These are phyloP conservation scores for Pseudozyma hubeiensis DNA, from an alignment of 1,284 basidiomycete genomes.

Conservation along the genomic window DNA sequence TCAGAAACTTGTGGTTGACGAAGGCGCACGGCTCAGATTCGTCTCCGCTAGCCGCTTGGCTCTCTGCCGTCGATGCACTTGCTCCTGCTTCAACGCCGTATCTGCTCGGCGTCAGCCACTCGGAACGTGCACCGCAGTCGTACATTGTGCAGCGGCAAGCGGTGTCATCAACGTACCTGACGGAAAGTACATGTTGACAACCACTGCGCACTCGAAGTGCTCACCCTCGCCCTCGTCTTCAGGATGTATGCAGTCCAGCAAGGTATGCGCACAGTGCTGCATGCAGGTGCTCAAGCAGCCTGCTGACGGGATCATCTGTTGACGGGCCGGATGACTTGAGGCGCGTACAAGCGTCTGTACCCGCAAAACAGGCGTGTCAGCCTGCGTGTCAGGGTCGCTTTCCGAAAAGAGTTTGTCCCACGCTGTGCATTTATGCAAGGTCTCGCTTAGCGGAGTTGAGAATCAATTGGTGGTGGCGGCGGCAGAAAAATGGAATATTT, in stretches of 20 bases:
- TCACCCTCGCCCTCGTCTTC: too few species aligned
- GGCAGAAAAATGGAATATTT: neutral
- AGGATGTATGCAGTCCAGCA: too few species aligned
- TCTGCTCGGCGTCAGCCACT: neutral
- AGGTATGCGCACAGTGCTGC: too few species aligned
- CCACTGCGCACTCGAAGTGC: too few species aligned
- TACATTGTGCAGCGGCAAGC: too few species aligned
- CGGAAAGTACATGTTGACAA: too few species aligned
- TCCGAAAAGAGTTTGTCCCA: conserved; percentile 11
- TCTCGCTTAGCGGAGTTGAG: conserved; percentile 21
- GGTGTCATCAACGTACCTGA: too few species aligned
- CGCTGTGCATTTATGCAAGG: conserved; percentile 14
- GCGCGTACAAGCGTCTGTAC: neutral
- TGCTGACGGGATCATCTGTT: neutral
- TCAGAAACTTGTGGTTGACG: conserved; percentile 7
- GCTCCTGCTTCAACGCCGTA: neutral
- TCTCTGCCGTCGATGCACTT: neutral
- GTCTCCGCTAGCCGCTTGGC: conserved; percentile 5
- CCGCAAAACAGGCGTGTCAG: neutral
- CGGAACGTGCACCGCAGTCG: neutral
- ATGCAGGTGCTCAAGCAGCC: too few species aligned
- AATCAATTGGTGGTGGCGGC: neutral
- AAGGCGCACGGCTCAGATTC: neutral
- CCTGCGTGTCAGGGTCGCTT: too few species aligned
- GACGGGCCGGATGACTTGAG: neutral